These are phyloP conservation scores for Cercophora samala DNA, from an alignment of 495 filamentous ascomycete genomes.

Conservation along the genomic window DNA sequence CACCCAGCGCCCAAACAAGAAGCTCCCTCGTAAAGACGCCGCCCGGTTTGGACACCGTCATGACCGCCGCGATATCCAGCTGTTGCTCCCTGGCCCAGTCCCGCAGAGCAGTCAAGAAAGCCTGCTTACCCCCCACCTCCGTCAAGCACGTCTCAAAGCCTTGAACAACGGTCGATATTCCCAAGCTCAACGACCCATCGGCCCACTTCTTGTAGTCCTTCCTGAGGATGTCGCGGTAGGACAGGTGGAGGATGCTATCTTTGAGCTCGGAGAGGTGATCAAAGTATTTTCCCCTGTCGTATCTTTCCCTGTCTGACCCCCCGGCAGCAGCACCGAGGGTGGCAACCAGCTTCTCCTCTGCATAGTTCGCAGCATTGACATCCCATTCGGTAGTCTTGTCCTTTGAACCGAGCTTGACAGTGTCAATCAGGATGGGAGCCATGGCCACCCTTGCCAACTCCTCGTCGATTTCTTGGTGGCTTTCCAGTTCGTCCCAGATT, in stretches of 20 bases:
- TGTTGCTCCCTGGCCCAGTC: slow-evolving; percentile 55
- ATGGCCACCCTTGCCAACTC: slow-evolving; percentile 75
- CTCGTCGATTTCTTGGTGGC: slow-evolving; percentile 35
- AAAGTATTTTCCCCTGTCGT: slow-evolving; percentile 60
- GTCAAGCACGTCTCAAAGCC: slow-evolving; percentile 56
- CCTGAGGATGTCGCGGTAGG: slow-evolving; percentile 68
- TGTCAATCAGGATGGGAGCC: slow-evolving; percentile 81
- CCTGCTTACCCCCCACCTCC: slow-evolving; percentile 48
- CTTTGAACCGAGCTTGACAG: slow-evolving; percentile 63
- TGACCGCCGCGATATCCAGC: slow-evolving; percentile 67
- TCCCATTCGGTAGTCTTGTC: slow-evolving; percentile 75
- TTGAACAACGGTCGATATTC: slow-evolving; percentile 71
- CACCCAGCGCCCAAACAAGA: slow-evolving; percentile 60
- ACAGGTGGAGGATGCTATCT: slow-evolving; percentile 63
- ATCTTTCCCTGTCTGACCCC: slow-evolving; percentile 29
- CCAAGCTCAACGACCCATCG: slow-evolving; percentile 58
- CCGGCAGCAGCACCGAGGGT: neutral
- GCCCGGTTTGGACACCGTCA: slow-evolving; percentile 64
- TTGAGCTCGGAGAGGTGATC: slow-evolving; percentile 63
- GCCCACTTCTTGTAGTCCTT: slow-evolving; percentile 94
- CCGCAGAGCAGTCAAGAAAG: slow-evolving; percentile 35
- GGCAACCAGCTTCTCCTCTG: slow-evolving; percentile 45
- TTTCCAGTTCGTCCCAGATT: slow-evolving; percentile 51
- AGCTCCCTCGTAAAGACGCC: slow-evolving; percentile 69
- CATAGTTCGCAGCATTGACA: slow-evolving; percentile 57